These are phyloP conservation scores for Nicotiana paniculata DNA, from an alignment of 257 asterid species.

Conservation along the genomic window DNA sequence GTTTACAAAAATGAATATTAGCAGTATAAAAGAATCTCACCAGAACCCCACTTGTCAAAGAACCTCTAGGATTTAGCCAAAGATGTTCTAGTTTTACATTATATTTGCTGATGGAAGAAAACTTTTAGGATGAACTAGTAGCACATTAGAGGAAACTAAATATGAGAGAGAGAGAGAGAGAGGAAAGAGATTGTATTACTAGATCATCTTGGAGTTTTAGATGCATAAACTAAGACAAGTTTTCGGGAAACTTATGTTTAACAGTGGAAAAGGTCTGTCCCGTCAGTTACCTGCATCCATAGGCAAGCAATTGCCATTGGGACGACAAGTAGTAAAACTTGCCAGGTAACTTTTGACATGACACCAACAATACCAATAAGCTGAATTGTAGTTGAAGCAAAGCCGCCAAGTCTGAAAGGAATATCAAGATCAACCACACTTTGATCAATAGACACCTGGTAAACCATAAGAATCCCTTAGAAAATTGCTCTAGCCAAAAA, in stretches of 20 bases:
- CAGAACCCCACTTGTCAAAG: not conserved
- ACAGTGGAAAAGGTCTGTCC: not conserved
- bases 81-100: not conserved
- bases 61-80: not conserved
- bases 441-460: conserved; percentile 94
- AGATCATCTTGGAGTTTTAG: not conserved
- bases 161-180: not conserved
- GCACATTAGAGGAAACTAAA: not conserved
- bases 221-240: not conserved
- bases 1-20: not conserved
- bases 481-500: conserved; percentile 11
- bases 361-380: conserved; percentile 94
- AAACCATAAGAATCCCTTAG: conserved; percentile 27
- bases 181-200: not conserved
- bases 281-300: conserved; percentile 89
- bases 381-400: conserved; percentile 98
- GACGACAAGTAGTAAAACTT: conserved; percentile 80
- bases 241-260: not conserved
- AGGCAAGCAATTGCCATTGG: conserved; percentile 99
- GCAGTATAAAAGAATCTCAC: not conserved
- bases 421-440: conserved; percentile 99
- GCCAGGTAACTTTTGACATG: conserved; percentile 98
- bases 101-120: not conserved
- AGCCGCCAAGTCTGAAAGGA: conserved; percentile 99
- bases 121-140: not conserved